These are phyloP conservation scores for Cornus florida DNA, from an alignment of 148 eudicot genomes.

Conservation along the genomic window DNA sequence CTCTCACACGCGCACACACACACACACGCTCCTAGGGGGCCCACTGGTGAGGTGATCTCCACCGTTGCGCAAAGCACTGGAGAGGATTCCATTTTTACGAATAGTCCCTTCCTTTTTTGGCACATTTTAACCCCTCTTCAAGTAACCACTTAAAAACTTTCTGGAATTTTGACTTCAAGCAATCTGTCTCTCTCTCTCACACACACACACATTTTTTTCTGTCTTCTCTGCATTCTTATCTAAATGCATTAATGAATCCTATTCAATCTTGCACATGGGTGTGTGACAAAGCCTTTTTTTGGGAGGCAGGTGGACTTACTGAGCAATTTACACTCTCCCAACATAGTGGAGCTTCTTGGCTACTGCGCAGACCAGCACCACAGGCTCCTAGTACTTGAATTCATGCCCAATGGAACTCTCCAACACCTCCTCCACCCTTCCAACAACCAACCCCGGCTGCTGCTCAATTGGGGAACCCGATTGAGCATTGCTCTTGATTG, in stretches of 20 bases:
- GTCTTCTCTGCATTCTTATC: constrained; percentile 14
- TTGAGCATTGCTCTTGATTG: constrained; percentile 77
- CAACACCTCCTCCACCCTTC: constrained; percentile 54
- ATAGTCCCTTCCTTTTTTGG: background rate
- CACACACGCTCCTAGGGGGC: background rate
- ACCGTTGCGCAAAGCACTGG: too few relatives aligned
- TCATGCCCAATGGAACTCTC: constrained; percentile 64
- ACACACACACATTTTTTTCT: background rate
- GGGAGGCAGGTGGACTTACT: constrained; percentile 56
- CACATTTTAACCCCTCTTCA: too few relatives aligned
- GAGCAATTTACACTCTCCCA: constrained; percentile 56
- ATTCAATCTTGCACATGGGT: background rate
- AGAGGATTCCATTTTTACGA: background rate
- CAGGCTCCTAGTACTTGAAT: constrained; percentile 66
- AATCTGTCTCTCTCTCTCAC: constrained; percentile 1
- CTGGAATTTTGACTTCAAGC: background rate
- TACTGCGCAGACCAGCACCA: constrained; percentile 78
- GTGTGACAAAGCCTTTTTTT: background rate
- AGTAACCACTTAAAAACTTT: too few relatives aligned
- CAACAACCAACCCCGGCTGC: constrained; percentile 21
- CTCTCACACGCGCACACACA: too few relatives aligned
- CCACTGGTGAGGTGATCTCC: too few relatives aligned
- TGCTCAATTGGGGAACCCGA: constrained; percentile 59
- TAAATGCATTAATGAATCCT: constrained; percentile 20
- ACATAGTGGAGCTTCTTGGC: constrained; percentile 68